Conservation (phyloP, 345 rosid genomes). For the Gynandropsis gynandra region DNA sequence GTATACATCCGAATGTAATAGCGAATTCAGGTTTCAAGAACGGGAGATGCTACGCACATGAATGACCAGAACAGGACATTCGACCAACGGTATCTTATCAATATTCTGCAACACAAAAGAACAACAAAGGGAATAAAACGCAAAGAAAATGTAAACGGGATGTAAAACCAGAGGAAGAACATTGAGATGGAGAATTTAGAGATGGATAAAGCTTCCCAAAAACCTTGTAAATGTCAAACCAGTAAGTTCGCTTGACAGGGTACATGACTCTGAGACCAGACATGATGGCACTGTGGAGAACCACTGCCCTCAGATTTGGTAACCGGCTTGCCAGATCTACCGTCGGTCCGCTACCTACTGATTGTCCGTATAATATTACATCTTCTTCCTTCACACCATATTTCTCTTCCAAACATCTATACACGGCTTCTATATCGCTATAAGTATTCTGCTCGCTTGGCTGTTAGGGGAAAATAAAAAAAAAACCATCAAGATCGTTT, state of each 20-base stretch:
- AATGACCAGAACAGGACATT: conserved; percentile 72
- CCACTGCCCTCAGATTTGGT: conserved; percentile 70
- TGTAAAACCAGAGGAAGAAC: background rate
- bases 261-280: conserved; percentile 91
- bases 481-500: background rate
- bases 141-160: background rate
- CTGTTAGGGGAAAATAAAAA: conserved; percentile 33
- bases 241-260: conserved; percentile 83
- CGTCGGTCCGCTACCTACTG: conserved; percentile 95
- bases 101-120: conserved; percentile 52
- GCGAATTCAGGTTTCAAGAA: too few species aligned
- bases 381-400: conserved; percentile 79
- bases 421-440: conserved; percentile 78
- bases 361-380: conserved; percentile 84
- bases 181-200: background rate
- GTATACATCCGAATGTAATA: too few species aligned
- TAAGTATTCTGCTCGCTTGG: conserved; percentile 91
- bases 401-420: conserved; percentile 66
- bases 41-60: conserved; percentile 32
- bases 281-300: conserved; percentile 88
- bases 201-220: background rate
- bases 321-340: conserved; percentile 71
- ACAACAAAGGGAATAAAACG: conserved; percentile 12
- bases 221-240: conserved; percentile 96
- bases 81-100: conserved; percentile 69